phyloP scores from a whole-genome alignment of 768 basidiomycete species.

The Suillus discolor region DNA sequence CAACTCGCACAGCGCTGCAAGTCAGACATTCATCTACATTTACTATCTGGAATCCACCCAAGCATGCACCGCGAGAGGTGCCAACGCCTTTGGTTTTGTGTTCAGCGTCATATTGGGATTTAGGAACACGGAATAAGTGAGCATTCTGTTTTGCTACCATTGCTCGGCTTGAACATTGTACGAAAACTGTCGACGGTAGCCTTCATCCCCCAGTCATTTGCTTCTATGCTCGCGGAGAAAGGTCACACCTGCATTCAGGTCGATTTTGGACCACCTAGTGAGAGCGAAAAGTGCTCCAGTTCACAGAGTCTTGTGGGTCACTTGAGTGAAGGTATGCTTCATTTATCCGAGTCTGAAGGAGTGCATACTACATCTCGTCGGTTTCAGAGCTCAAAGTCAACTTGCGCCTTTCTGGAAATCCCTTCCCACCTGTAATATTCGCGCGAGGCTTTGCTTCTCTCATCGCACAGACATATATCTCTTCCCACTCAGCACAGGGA shows the following conservation, averaged over 20 bases:
- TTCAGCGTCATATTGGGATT: conserved; percentile 49
- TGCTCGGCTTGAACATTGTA: neutral
- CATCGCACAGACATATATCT: conserved; percentile 69
- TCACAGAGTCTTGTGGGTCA: conserved; percentile 37
- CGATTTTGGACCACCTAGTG: conserved; percentile 36
- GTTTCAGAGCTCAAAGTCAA: conserved; percentile 43
- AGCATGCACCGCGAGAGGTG: conserved; percentile 45
- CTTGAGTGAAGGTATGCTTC: conserved; percentile 28
- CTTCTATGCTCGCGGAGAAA: conserved; percentile 45
- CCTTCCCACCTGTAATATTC: conserved; percentile 62
- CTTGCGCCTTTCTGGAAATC: conserved; percentile 44
- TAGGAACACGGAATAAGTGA: conserved; percentile 41
- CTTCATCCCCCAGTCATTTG: conserved; percentile 29
- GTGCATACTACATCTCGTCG: neutral
- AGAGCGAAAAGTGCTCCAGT: neutral
- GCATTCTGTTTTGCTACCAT: conserved; percentile 2
- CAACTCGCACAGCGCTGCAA: neutral
- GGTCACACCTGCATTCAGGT: conserved; percentile 53
- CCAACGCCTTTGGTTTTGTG: conserved; percentile 59
- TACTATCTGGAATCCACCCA: conserved; percentile 40
- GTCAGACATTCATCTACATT: conserved; percentile 31
- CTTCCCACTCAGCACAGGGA: conserved; percentile 63
- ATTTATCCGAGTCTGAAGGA: neutral
- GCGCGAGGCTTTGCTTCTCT: conserved; percentile 51
- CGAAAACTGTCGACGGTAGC: conserved; percentile 24